These are phyloP conservation scores for Chalciporus sp. DNA, from an alignment of 1,284 basidiomycete species.

Conservation along the genomic window DNA sequence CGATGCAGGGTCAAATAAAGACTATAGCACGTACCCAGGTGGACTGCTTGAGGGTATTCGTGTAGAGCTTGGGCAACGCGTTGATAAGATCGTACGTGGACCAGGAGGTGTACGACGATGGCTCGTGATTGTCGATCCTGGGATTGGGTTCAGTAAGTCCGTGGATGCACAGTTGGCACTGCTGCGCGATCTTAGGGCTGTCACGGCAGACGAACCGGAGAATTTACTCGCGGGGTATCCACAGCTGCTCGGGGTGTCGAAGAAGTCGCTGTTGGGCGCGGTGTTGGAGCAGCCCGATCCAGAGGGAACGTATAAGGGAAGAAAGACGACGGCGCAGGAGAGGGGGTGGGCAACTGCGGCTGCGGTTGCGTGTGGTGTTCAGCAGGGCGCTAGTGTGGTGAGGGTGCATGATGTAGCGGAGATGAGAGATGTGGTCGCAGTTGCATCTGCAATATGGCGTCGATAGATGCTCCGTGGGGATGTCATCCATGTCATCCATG, in stretches of 20 bases:
- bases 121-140: conserved; percentile 92
- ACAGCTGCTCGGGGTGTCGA: conserved; percentile 76
- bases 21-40: conserved; percentile 35
- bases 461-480: too few relatives aligned
- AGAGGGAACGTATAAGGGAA: conserved; percentile 44
- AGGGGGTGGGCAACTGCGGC: conserved; percentile 84
- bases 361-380: conserved; percentile 75
- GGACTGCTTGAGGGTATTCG: conserved; percentile 71
- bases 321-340: conserved; percentile 60
- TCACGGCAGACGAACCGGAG: conserved; percentile 46
- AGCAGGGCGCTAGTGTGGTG: conserved; percentile 74
- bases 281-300: conserved; percentile 52
- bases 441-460: conserved; percentile 49
- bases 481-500: too few relatives aligned
- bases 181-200: conserved; percentile 52
- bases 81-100: conserved; percentile 71
- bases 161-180: conserved; percentile 76
- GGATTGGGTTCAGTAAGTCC: conserved; percentile 94
- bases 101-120: conserved; percentile 82
- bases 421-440: conserved; percentile 55
- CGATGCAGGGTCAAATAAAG: conserved; percentile 71
- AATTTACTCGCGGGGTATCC: conserved; percentile 71
- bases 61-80: conserved; percentile 72
- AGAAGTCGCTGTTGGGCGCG: conserved; percentile 82
- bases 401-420: conserved; percentile 84